Conservation (phyloP, 305 asterid species). For the Fraxinus xanthoxyloides region DNA sequence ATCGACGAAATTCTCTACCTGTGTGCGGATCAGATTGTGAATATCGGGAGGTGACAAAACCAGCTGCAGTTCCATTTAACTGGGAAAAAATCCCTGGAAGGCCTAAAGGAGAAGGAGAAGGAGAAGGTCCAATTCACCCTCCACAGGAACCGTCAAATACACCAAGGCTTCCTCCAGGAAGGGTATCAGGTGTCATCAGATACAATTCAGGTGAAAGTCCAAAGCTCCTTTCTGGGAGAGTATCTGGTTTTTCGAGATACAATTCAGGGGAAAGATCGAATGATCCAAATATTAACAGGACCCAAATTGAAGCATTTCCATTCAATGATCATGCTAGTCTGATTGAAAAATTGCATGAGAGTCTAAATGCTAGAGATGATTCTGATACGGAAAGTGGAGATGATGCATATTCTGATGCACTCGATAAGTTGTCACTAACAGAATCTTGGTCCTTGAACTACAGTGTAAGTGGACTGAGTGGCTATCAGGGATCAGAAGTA, state of each 20-base stretch:
- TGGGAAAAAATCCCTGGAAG: conserved; percentile 88
- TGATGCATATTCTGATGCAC: conserved; percentile 62
- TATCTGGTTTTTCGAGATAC: conserved; percentile 38
- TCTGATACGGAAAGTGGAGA: conserved; percentile 53
- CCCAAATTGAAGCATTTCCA: conserved; percentile 44
- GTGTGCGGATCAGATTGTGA: conserved; percentile 39
- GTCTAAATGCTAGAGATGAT: conserved; percentile 54
- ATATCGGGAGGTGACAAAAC: conserved; percentile 53
- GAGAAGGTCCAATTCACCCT: conserved; percentile 29
- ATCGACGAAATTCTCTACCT: conserved; percentile 56
- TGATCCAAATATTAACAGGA: conserved; percentile 37
- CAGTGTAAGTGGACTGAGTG: conserved; percentile 71
- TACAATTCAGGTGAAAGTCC: conserved; percentile 42
- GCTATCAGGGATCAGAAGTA: conserved; percentile 41
- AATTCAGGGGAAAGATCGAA: conserved; percentile 51
- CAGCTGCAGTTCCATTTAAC: conserved; percentile 80
- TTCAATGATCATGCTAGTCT: conserved; percentile 71
- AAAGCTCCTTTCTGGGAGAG: conserved; percentile 51
- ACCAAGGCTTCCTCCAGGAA: conserved; percentile 56
- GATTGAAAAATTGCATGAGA: conserved; percentile 62
- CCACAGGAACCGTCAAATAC: conserved; percentile 49
- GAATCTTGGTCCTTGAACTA: conserved; percentile 57
- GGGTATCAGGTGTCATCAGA: conserved; percentile 38
- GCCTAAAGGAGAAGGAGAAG: conserved; percentile 47
- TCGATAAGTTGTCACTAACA: conserved; percentile 44